Percentiles rank a stretch among this genome's conserved stretches.
These are phyloP conservation scores for Danielozyma ontarioensis DNA, from an alignment of 805 yeast species.

Conservation along the genomic window DNA sequence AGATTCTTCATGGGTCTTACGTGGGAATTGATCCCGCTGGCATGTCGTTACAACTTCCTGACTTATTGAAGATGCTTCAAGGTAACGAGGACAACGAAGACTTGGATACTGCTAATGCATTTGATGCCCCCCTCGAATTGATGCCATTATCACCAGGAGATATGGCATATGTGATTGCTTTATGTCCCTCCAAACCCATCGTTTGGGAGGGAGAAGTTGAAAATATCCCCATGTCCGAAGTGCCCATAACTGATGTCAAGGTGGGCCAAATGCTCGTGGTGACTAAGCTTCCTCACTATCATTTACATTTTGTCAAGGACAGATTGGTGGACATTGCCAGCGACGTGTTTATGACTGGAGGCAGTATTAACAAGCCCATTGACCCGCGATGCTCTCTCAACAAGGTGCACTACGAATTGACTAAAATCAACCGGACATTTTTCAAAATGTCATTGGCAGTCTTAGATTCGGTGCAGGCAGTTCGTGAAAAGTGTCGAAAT, in stretches of 20 bases:
- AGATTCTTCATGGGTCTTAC: slow-evolving; percentile 34
- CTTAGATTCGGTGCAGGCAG: slow-evolving; percentile 52
- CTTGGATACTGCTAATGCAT: too few species aligned
- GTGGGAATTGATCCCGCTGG: slow-evolving; percentile 32
- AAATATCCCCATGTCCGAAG: slow-evolving; percentile 42
- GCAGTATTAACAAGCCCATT: slow-evolving; percentile 33
- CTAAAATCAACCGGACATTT: slow-evolving; percentile 58
- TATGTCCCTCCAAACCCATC: slow-evolving; percentile 79
- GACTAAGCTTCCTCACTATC: slow-evolving; percentile 60
- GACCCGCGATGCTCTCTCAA: slow-evolving; percentile 69
- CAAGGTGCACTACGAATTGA: slow-evolving; percentile 68
- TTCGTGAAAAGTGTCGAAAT: slow-evolving; percentile 50
- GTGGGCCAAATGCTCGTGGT: slow-evolving; percentile 66
- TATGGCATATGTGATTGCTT: slow-evolving; percentile 60
- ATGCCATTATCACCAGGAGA: neutral
- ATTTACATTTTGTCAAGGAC: slow-evolving; percentile 50
- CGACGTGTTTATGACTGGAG: slow-evolving; percentile 40
- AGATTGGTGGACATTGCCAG: slow-evolving; percentile 54
- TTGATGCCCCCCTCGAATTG: too few species aligned
- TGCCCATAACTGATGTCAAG: slow-evolving; percentile 52
- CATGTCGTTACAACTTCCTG: slow-evolving; percentile 20
- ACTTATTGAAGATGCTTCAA: slow-evolving; percentile 12
- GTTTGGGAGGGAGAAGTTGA: slow-evolving; percentile 85
- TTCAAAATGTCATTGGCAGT: slow-evolving; percentile 63
- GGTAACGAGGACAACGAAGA: slow-evolving; percentile 1